Percentiles rank a stretch among this genome's conserved stretches.
phyloP scores from a whole-genome alignment of 179 eudicot species.

The Vitellaria paradoxa region DNA sequence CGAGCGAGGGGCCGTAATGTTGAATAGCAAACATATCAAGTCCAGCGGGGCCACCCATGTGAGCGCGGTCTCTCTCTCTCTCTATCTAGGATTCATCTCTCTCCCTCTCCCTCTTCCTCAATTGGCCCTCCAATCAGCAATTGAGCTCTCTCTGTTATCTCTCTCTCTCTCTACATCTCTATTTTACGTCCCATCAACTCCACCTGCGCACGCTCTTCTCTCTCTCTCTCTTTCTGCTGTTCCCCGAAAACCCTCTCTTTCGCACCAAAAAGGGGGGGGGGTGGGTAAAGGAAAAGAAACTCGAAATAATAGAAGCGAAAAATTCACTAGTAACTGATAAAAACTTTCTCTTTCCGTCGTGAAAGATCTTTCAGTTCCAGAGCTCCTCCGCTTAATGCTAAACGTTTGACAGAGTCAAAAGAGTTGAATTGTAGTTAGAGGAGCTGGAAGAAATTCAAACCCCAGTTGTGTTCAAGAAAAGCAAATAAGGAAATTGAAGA shows the following conservation, averaged over 20 bases:
- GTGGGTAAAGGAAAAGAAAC: background rate
- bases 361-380: background rate
- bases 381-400: background rate
- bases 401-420: background rate
- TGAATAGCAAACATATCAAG: no score
- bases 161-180: background rate
- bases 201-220: background rate
- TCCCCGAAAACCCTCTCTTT: constrained; percentile 3
- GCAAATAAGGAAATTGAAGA: background rate
- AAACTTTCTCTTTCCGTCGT: no score
- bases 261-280: background rate
- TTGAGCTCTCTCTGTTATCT: background rate
- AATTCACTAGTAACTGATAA: no score
- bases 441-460: background rate
- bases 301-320: background rate
- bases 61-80: background rate
- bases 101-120: background rate
- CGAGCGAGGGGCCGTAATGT: no score
- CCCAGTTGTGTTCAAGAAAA: background rate
- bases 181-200: constrained; percentile 30
- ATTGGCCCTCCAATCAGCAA: background rate
- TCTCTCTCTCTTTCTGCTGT: background rate
- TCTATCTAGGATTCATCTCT: background rate
- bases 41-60: no score
- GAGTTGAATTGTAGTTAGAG: no score